Percentiles rank a stretch among this genome's conserved stretches.
phyloP scores from a whole-genome alignment of 179 eudicot genomes.

The Beta lomatogona region DNA sequence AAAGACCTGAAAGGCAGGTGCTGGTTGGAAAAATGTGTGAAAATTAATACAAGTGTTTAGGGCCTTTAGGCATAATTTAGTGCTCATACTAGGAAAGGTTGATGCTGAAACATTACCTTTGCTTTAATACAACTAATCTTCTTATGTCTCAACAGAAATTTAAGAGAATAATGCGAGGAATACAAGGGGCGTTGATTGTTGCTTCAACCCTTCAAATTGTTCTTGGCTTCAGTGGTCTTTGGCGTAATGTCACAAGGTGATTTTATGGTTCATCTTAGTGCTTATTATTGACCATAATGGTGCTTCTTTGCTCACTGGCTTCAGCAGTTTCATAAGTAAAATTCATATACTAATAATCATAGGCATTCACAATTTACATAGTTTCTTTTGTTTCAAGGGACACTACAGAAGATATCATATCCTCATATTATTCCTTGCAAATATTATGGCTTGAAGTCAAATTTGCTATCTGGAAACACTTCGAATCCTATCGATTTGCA shows the following conservation, averaged over 20 bases:
- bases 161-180: slow-evolving; percentile 74
- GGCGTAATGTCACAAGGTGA: slow-evolving; percentile 95
- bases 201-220: slow-evolving; percentile 92
- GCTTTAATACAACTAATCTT: neutral
- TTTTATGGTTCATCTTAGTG: slow-evolving; percentile 18
- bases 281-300: neutral
- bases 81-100: neutral
- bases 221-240: slow-evolving; percentile 96
- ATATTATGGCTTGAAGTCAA: neutral
- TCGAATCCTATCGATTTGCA: neutral
- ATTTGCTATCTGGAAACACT: neutral
- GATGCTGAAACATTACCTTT: slow-evolving; percentile 2
- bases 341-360: neutral
- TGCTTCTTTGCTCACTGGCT: neutral
- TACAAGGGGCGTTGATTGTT: slow-evolving; percentile 93
- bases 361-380: neutral
- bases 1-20: neutral
- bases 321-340: neutral
- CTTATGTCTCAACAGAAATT: slow-evolving; percentile 60
- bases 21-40: neutral
- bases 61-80: neutral
- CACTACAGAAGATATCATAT: neutral
- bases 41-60: neutral
- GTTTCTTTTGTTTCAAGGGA: neutral
- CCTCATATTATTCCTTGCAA: neutral